Base-by-base conservation (phyloP, 805 yeast genomes). In the Nakazawaea siamensis region DNA sequence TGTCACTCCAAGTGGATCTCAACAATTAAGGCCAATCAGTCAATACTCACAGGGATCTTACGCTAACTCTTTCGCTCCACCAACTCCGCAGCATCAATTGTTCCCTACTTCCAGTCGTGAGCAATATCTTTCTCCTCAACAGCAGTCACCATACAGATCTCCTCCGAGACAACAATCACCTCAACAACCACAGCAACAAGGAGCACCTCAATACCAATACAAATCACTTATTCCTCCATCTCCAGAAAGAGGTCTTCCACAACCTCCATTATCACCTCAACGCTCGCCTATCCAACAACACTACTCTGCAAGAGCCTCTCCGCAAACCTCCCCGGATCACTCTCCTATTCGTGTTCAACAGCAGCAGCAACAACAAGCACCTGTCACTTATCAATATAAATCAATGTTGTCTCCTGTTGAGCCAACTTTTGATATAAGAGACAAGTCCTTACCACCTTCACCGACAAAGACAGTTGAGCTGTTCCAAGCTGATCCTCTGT, bases 351-450 rank as follows among this genome's bases (percentile, higher is more conserved):
- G 13, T 7, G 12, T 7, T 18, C 23, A 5, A 18, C 18, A 21
- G 4, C 29, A 17, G 7, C 24, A 28, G n/a, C 24, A 28, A 18
- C 23, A 9, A n/a, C 13, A 18, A 8, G 9, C 23, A 12, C 21
- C 31, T 8, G 8, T 7, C n/a, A 12, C 24, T 5, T 5, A 28
- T n/a, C 31, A 18, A 12, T 33, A 33, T 27, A 33, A 18, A 28
- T 33, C 36, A 12, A 33, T 33, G 36, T 20, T 33, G 14, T 30
- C 38, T 14, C 34, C 38, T 14, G 34, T 30, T 13, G 33, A 18
- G n/a, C 13, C 21, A 14, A 15, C 5, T 11, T 33, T 27, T 16
- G 35, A 24, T 19, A 5, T 13, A 2, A 7, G n/a, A 4, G 33
- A 34, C 14, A 34, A 34, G 14, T 24, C 38, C 3, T 20, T 34